Percentiles rank a stretch among this genome's conserved stretches.
These are phyloP conservation scores for Metschnikowia lunata DNA, from an alignment of 805 yeast species.

Conservation along the genomic window DNA sequence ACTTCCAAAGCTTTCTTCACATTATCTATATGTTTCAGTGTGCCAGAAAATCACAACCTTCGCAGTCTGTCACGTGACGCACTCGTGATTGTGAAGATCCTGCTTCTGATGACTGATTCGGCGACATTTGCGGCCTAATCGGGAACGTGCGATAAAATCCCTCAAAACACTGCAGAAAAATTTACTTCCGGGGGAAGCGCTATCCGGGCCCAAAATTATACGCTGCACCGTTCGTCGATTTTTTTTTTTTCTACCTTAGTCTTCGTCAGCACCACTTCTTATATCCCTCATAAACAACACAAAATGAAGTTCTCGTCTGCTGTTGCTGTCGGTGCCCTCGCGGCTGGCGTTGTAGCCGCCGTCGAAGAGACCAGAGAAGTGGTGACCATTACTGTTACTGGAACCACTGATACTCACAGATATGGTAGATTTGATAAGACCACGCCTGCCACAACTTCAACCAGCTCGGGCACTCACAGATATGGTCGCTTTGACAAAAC, in stretches of 20 bases:
- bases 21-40: too few species aligned
- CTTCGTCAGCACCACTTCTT: too few species aligned
- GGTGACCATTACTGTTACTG: constrained; percentile 17
- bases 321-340: constrained; percentile 15
- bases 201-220: neutral
- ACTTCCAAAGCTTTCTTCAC: too few species aligned
- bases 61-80: constrained; percentile 3
- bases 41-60: too few species aligned
- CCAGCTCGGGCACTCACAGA: constrained; percentile 17
- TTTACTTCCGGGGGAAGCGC: constrained; percentile 1
- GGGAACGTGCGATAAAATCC: constrained; percentile 15
- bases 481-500: constrained; percentile 21
- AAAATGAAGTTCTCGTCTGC: constrained; percentile 17
- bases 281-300: neutral
- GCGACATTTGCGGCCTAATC: constrained; percentile 14
- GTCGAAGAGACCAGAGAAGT: constrained; percentile 14
- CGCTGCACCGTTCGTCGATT: neutral
- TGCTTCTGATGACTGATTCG: constrained; percentile 11
- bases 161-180: constrained; percentile 15
- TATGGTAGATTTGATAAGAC: constrained; percentile 24
- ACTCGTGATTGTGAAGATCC: neutral
- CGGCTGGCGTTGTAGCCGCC: constrained; percentile 14
- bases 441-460: constrained; percentile 10
- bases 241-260: too few species aligned
- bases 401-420: constrained; percentile 19